Conservation (phyloP, 495 filamentous ascomycete species). For the Jackrogersella minutella region DNA sequence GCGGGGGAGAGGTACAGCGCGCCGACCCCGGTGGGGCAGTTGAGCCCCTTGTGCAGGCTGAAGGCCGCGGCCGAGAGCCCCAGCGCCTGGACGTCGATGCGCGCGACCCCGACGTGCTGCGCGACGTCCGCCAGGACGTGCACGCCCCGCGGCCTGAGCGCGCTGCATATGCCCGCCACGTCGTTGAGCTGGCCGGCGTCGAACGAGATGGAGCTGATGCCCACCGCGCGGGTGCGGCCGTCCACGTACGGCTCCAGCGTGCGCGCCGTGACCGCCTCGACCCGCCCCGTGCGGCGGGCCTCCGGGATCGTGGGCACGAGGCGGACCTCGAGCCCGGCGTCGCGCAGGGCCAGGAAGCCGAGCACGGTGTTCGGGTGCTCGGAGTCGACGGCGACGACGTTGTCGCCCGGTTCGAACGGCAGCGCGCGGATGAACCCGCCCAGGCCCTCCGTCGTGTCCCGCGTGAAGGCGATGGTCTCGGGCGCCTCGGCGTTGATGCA, state of each 20-base stretch:
- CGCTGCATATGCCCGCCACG: constrained; percentile 29
- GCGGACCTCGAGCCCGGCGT: constrained; percentile 27
- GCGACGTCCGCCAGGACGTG: constrained; percentile 33
- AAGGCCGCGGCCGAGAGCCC: constrained; percentile 37
- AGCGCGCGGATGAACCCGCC: constrained; percentile 28
- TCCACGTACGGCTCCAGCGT: constrained; percentile 35
- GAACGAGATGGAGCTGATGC: constrained; percentile 33
- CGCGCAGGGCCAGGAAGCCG: constrained; percentile 31
- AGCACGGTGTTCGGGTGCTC: constrained; percentile 35
- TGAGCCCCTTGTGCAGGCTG: constrained; percentile 39
- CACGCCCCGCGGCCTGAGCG: constrained; percentile 22
- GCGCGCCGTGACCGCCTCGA: constrained; percentile 16
- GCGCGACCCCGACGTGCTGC: constrained; percentile 39
- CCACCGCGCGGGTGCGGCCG: constrained; percentile 26
- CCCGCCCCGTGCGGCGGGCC: constrained; percentile 1
- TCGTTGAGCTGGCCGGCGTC: constrained; percentile 33
- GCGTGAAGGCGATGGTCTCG: constrained; percentile 32
- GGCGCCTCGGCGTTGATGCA: constrained; percentile 31
- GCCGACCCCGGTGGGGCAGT: constrained; percentile 34
- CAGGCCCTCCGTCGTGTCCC: constrained; percentile 39
- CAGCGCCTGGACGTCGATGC: constrained; percentile 25
- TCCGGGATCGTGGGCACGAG: constrained; percentile 24
- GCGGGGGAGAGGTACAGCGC: constrained; percentile 31
- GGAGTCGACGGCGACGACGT: constrained; percentile 34
- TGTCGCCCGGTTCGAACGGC: constrained; percentile 25